phyloP scores from a whole-genome alignment of 495 filamentous ascomycete genomes.

The Aspergillus heteromorphus region DNA sequence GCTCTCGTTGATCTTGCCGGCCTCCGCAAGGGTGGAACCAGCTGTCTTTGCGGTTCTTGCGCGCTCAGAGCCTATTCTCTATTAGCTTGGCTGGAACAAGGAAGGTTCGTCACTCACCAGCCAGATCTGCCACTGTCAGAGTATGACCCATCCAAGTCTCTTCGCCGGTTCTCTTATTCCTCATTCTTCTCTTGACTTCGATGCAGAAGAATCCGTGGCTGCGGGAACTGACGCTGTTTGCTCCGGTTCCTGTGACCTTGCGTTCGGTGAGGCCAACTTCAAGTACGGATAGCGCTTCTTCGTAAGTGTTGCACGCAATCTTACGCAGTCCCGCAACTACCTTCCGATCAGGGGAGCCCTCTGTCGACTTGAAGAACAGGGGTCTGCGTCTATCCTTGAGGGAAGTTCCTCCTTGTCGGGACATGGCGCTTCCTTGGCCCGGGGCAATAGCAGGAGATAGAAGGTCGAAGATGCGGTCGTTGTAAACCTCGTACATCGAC shows the following conservation, averaged over 20 bases:
- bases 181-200: slow-evolving; percentile 79
- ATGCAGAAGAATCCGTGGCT: slow-evolving; percentile 97
- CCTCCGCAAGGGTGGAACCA: slow-evolving; percentile 86
- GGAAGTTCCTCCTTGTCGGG: slow-evolving; percentile 30
- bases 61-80: slow-evolving; percentile 67
- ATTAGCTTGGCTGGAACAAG: slow-evolving; percentile 13
- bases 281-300: slow-evolving; percentile 84
- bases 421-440: slow-evolving; percentile 34
- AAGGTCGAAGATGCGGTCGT: slow-evolving; percentile 95
- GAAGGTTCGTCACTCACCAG: slow-evolving; percentile 47
- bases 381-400: slow-evolving; percentile 70
- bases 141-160: slow-evolving; percentile 72
- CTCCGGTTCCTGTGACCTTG: slow-evolving; percentile 82
- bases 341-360: slow-evolving; percentile 77
- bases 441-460: slow-evolving; percentile 52
- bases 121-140: slow-evolving; percentile 87
- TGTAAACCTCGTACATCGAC: slow-evolving; percentile 99
- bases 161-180: slow-evolving; percentile 43
- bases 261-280: slow-evolving; percentile 86
- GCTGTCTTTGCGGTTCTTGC: slow-evolving; percentile 90
- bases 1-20: slow-evolving; percentile 95
- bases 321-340: slow-evolving; percentile 89
- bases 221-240: slow-evolving; percentile 80
- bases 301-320: slow-evolving; percentile 76
- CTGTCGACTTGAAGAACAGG: slow-evolving; percentile 82